Evolutionary conservation across 495 filamentous ascomycete species (phyloP).

Genomic region (Daldinia vernicosa): DNA sequence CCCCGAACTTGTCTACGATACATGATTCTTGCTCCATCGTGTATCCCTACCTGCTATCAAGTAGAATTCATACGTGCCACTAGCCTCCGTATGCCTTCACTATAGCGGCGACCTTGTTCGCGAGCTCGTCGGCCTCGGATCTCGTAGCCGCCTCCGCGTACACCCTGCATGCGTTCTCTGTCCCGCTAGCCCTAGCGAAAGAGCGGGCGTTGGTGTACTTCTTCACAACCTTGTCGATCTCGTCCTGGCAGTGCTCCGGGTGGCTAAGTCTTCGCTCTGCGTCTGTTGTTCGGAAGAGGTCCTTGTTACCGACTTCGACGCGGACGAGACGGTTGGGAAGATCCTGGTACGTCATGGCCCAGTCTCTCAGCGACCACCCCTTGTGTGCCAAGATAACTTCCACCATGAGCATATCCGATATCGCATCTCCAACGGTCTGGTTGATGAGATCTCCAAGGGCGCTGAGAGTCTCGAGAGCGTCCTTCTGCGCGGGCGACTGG

Average conservation of each 20-base stretch:
- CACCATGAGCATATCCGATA: conserved; percentile 95
- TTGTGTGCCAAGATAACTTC: conserved; percentile 97
- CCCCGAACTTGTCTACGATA: conserved; percentile 3
- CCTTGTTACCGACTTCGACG: conserved; percentile 87
- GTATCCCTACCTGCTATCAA: background rate
- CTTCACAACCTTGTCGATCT: conserved; percentile 85
- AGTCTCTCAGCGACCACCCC: conserved; percentile 87
- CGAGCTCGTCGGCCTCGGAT: conserved; percentile 85
- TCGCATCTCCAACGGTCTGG: conserved; percentile 94
- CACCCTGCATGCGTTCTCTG: conserved; percentile 94
- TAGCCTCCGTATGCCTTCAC: conserved; percentile 58
- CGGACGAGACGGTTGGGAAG: conserved; percentile 94
- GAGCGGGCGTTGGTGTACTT: conserved; percentile 90
- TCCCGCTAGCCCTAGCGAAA: conserved; percentile 92
- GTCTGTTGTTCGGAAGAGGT: conserved; percentile 86
- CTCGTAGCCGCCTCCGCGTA: conserved; percentile 95
- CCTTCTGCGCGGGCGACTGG: conserved; percentile 89
- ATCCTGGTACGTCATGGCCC: conserved; percentile 93
- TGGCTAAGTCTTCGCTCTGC: conserved; percentile 88
- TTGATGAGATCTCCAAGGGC: conserved; percentile 92
- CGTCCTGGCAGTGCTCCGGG: conserved; percentile 78
- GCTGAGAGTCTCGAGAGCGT: conserved; percentile 79
- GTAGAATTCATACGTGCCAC: background rate
- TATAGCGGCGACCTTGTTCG: conserved; percentile 79
- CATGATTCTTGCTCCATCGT: background rate